A percentile compares a stretch with the other conserved stretches of the same genome.
These are phyloP conservation scores for Parachaetomium inaequale DNA, from an alignment of 495 filamentous ascomycete species.

Conservation along the genomic window DNA sequence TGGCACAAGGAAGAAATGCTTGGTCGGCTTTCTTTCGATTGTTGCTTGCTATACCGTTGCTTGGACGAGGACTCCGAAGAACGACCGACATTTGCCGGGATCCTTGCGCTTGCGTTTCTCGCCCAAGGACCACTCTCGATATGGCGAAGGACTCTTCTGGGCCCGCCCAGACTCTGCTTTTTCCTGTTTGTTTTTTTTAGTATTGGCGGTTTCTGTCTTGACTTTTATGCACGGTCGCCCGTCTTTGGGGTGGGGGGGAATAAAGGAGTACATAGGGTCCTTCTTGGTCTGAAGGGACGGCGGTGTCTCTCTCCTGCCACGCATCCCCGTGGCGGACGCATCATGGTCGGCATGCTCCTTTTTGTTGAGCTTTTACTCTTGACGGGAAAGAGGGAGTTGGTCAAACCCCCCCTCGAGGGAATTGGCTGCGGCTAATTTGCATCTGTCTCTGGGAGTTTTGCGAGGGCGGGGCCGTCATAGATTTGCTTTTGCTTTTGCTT, in stretches of 20 bases:
- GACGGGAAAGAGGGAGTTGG: neutral
- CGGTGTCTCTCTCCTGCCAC: neutral
- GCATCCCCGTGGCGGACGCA: neutral
- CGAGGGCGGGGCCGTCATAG: conserved; percentile 12
- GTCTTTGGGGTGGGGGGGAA: neutral
- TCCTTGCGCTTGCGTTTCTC: neutral
- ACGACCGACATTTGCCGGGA: neutral
- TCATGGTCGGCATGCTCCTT: conserved; percentile 3
- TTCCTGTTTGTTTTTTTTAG: no score
- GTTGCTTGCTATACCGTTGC: neutral
- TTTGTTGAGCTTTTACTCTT: neutral
- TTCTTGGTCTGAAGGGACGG: neutral
- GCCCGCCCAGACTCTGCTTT: neutral
- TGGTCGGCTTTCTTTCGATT: neutral
- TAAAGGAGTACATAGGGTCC: neutral
- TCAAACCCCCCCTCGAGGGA: neutral
- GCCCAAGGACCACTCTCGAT: neutral
- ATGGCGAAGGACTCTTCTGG: neutral
- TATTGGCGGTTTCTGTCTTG: neutral
- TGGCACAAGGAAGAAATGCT: neutral
- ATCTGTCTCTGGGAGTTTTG: conserved; percentile 16
- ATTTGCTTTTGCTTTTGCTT: conserved; percentile 13
- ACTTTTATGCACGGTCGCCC: neutral
- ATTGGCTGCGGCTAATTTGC: conserved; percentile 10
- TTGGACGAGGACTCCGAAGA: neutral